Evolutionary conservation across 192 early-diverging fungal genomes (phyloP).

Genomic region (Entophlyctis luteolus): DNA sequence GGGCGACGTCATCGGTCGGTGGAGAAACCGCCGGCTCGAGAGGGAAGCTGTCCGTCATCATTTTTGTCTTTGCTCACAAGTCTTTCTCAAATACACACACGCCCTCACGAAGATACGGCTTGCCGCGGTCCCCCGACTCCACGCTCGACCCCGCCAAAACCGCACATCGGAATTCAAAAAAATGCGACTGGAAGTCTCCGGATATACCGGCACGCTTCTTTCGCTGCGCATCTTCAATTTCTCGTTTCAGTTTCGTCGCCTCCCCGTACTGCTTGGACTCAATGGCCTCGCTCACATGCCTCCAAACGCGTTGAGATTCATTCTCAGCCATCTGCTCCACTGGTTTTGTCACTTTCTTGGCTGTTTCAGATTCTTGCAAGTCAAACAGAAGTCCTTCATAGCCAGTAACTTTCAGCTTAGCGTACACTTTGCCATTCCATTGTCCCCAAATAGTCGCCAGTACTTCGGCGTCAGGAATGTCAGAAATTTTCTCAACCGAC

Average conservation of each 20-base stretch:
- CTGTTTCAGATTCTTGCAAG: slow-evolving; percentile 42
- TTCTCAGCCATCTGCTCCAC: slow-evolving; percentile 56
- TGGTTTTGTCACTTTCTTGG: slow-evolving; percentile 53
- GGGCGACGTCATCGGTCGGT: too few relatives aligned
- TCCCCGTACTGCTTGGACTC: slow-evolving; percentile 49
- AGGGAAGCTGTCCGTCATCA: too few relatives aligned
- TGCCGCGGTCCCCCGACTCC: slow-evolving; percentile 6
- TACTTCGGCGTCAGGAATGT: slow-evolving; percentile 50
- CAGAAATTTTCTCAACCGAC: slow-evolving; percentile 46
- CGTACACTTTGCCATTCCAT: slow-evolving; percentile 62
- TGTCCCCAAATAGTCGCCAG: slow-evolving; percentile 58
- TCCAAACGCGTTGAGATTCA: slow-evolving; percentile 65
- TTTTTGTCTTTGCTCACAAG: too few relatives aligned
- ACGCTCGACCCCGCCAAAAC: not conserved
- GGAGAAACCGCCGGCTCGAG: too few relatives aligned
- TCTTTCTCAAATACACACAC: too few relatives aligned
- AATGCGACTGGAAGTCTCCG: slow-evolving; percentile 48
- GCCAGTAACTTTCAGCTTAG: slow-evolving; percentile 9
- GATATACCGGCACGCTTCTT: slow-evolving; percentile 47
- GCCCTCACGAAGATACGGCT: slow-evolving; percentile 22
- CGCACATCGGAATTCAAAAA: slow-evolving; percentile 54
- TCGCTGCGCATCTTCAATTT: slow-evolving; percentile 67
- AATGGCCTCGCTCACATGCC: slow-evolving; percentile 56
- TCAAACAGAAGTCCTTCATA: slow-evolving; percentile 49
- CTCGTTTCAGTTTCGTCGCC: slow-evolving; percentile 64